A percentile compares a stretch with the other conserved stretches of the same genome.
These are phyloP conservation scores for Syzygium oleosum DNA, from an alignment of 345 rosid genomes.

Conservation along the genomic window DNA sequence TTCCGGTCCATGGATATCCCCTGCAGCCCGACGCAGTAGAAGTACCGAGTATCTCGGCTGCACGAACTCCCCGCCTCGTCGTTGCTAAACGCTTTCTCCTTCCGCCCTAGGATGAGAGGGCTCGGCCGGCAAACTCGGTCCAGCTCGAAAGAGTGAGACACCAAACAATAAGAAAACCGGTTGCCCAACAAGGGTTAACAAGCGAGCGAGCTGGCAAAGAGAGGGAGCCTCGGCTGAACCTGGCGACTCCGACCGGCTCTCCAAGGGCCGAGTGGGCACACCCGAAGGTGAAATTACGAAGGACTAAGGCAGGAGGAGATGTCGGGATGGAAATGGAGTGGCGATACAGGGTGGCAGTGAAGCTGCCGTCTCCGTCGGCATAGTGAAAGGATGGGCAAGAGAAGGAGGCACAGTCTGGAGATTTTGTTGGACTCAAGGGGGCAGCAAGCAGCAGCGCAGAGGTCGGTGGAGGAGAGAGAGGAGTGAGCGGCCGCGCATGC, in stretches of 20 bases:
- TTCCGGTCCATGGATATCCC: slow-evolving; percentile 70
- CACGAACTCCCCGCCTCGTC: slow-evolving; percentile 9
- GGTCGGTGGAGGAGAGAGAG: slow-evolving; percentile 54
- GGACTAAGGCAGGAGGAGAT: no score
- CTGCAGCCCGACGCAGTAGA: slow-evolving; percentile 71
- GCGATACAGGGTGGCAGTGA: slow-evolving; percentile 46
- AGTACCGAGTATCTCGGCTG: slow-evolving; percentile 65
- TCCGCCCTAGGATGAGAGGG: slow-evolving; percentile 84
- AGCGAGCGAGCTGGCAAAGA: no score
- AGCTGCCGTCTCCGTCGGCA: slow-evolving; percentile 93
- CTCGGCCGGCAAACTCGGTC: slow-evolving; percentile 53
- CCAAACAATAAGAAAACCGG: no score
- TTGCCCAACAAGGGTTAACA: no score
- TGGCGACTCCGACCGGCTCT: no score
- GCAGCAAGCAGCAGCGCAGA: slow-evolving; percentile 76
- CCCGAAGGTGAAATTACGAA: no score
- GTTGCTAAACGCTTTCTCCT: background rate
- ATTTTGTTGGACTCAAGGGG: slow-evolving; percentile 70
- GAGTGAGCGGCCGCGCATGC: slow-evolving; percentile 87
- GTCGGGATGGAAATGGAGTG: slow-evolving; percentile 53
- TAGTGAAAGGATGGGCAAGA: slow-evolving; percentile 82
- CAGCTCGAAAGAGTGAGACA: no score
- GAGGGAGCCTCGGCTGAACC: no score
- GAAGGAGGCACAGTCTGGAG: slow-evolving; percentile 49
- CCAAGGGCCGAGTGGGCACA: no score